A percentile compares a stretch with the other conserved stretches of the same genome.
Conservation (phyloP, 352 stramenopile genomes). For the Phytophthora macrochlamydospora region DNA sequence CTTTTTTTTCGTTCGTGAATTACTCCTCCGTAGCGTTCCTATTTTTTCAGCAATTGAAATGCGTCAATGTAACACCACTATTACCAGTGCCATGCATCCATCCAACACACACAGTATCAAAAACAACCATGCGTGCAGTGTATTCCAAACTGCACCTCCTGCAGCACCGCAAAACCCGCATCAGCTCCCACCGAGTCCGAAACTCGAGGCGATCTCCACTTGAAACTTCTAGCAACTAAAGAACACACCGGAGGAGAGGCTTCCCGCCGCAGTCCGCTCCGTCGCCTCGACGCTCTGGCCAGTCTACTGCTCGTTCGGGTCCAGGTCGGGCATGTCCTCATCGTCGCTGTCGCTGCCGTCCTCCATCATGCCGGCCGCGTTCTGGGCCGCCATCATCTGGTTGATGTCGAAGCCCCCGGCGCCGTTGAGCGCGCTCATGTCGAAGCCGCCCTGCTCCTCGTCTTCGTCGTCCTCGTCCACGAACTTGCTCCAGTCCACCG, state of each 20-base stretch:
- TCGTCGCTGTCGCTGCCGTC: slow-evolving; percentile 74
- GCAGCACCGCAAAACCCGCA: slow-evolving; percentile 15
- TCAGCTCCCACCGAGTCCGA: slow-evolving; percentile 4
- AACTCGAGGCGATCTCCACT: slow-evolving; percentile 7
- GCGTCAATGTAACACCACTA: slow-evolving; percentile 12
- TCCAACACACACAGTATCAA: slow-evolving; percentile 4
- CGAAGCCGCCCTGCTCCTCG: slow-evolving; percentile 85
- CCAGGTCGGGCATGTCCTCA: slow-evolving; percentile 86
- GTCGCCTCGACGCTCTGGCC: slow-evolving; percentile 1
- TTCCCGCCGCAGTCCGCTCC: background rate
- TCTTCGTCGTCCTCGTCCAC: slow-evolving; percentile 98
- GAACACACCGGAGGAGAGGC: background rate
- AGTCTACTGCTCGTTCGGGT: slow-evolving; percentile 56
- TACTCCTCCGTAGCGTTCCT: slow-evolving; percentile 15
- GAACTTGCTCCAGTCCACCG: slow-evolving; percentile 97
- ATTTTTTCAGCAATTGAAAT: slow-evolving; percentile 14
- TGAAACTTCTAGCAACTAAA: slow-evolving; percentile 11
- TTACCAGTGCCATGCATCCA: background rate
- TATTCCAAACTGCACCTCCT: slow-evolving; percentile 22
- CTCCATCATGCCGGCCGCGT: slow-evolving; percentile 76
- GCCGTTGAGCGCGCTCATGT: slow-evolving; percentile 87
- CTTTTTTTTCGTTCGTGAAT: slow-evolving; percentile 1
- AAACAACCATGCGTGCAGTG: slow-evolving; percentile 17
- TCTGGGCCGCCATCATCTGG: slow-evolving; percentile 92
- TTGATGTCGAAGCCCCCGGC: slow-evolving; percentile 96